These are phyloP conservation scores for Cercospora zeae-maydis DNA, from an alignment of 2,329 filamentous ascomycete genomes.

Conservation along the genomic window DNA sequence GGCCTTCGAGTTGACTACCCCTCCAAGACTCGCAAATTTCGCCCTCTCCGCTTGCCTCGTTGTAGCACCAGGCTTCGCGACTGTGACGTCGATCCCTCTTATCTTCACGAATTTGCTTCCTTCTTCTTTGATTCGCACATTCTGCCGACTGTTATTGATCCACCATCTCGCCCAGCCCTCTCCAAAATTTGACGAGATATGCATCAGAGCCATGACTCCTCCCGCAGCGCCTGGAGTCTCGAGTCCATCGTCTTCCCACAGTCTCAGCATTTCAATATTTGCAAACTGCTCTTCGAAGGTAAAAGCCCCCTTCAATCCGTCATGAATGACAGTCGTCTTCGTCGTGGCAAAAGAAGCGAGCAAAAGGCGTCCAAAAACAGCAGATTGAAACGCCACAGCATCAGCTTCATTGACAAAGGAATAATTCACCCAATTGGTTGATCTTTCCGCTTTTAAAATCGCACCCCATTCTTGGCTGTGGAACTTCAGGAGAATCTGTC, in stretches of 20 bases:
- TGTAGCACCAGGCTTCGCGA: constrained; percentile 31
- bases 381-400: constrained; percentile 45
- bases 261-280: constrained; percentile 46
- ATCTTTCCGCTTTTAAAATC: constrained; percentile 34
- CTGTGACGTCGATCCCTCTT: constrained; percentile 41
- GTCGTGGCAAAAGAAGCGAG: constrained; percentile 43
- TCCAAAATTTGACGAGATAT: constrained; percentile 44
- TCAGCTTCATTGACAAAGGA: constrained; percentile 37
- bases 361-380: constrained; percentile 45
- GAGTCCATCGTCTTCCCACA: constrained; percentile 45
- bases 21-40: constrained; percentile 17
- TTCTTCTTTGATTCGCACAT: constrained; percentile 42
- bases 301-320: constrained; percentile 42
- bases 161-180: constrained; percentile 45
- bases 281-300: constrained; percentile 49
- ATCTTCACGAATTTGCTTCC: constrained; percentile 41
- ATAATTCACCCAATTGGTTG: constrained; percentile 47
- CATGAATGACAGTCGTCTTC: constrained; percentile 46
- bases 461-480: constrained; percentile 40
- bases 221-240: constrained; percentile 35
- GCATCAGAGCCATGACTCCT: constrained; percentile 45
- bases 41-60: constrained; percentile 13
- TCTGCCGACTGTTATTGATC: constrained; percentile 40
- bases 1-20: constrained; percentile 31
- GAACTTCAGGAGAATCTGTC: constrained; percentile 40